Base-by-base conservation (phyloP, 148 eudicot genomes). In the Amaranthus hypochondriacus region DNA sequence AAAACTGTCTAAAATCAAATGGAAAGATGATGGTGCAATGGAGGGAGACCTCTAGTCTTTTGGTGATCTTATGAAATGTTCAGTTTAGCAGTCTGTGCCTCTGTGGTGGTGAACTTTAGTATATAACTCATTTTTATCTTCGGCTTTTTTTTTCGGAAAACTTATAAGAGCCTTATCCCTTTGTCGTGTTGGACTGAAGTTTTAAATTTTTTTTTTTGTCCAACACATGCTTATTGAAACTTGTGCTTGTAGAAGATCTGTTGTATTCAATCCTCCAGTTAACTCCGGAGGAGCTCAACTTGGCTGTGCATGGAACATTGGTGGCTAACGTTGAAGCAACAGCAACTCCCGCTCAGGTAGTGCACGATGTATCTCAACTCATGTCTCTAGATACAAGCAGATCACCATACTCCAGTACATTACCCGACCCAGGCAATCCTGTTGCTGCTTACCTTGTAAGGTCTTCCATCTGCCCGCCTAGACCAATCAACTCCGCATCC, bases 281-380 rank as follows among this genome's bases (percentile, higher is more conserved):
- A 21, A 47, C 66, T 62, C 48, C 39, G 2, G 39, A 28, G 39
- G 39, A 14, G 5, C 53, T 50, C 13, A 67, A 56, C 66, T 64
- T 43, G 6, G 21, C 47, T 5, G 55, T 61, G 6, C 76, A 43
- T 11, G 50, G 48, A 15, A 48, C 60, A 54, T 43, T 13, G 7
- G 7, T 59, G 59, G 46, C 57, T 7, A 48, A 28, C 7, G 14
- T 9, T 51, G 11, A 13, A 48, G 42, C 65, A 60, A n/a, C 6
- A 11, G n/a, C 69, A 28, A 4, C 73, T 46, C 70, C 58, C 5
- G 79, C 63, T 56, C 79, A 76, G 74, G 79, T 76, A 56, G 74
- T 76, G 53, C 62, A 76, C 54, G 74, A 70, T 48, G 28, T 76
- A 70, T 70, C 79, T 18, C 74, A 76, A n/a, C 74, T 76, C 53